These are phyloP conservation scores for Medicago lupulina DNA, from an alignment of 306 rosid genomes.

Conservation along the genomic window DNA sequence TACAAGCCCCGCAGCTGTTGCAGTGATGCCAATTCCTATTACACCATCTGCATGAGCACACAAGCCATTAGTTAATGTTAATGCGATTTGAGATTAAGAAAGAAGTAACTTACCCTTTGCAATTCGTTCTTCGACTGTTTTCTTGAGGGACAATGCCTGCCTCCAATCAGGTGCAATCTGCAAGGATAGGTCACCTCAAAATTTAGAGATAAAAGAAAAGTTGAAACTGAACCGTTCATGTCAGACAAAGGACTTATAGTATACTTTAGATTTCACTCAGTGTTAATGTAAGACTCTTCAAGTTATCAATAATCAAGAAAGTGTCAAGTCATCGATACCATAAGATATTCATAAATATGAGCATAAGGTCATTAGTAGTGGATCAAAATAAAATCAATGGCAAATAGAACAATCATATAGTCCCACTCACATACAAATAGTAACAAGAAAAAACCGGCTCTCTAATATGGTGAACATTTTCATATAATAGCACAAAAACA, in stretches of 20 bases:
- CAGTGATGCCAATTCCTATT: constrained; percentile 92
- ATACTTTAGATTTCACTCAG: not conserved
- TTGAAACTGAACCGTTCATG: constrained; percentile 27
- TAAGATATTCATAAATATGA: not conserved
- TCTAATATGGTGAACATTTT: constrained; percentile 8
- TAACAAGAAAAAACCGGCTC: not conserved
- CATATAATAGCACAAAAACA: constrained; percentile 3
- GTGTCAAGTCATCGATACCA: constrained; percentile 14
- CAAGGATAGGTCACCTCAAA: constrained; percentile 37
- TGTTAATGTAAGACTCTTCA: constrained; percentile 9
- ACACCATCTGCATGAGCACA: constrained; percentile 72
- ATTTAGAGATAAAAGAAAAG: not conserved
- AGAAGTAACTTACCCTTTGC: constrained; percentile 62
- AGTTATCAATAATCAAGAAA: constrained; percentile 26
- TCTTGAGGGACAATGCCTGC: constrained; percentile 76
- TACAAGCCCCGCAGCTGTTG: constrained; percentile 81
- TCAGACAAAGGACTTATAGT: not conserved
- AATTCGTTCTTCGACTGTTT: constrained; percentile 68
- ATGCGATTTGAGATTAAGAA: constrained; percentile 2
- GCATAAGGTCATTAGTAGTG: not conserved
- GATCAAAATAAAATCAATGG: constrained; percentile 14
- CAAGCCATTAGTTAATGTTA: constrained; percentile 19
- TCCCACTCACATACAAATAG: not conserved
- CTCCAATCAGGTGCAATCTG: constrained; percentile 98
- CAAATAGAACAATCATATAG: not conserved